Conservation (phyloP, 164 flowering plant species). For the Stephania japonica region DNA sequence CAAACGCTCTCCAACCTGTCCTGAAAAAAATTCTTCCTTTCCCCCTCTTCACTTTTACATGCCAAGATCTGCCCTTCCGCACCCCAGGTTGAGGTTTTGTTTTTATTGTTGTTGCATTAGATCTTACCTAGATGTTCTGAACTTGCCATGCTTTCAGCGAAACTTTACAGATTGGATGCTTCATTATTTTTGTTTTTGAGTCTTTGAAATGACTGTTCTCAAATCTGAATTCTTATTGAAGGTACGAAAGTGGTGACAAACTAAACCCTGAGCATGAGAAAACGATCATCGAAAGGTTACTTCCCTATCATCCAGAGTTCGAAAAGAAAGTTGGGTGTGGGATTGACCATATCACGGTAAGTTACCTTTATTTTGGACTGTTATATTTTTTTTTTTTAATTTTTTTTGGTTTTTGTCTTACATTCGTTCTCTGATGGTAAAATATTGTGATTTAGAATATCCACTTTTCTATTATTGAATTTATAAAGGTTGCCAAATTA, state of each 20-base stretch:
- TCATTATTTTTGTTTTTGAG: neutral
- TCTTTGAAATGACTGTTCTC: neutral
- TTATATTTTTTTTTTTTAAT: neutral
- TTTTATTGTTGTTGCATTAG: neutral
- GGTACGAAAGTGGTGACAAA: constrained; percentile 71
- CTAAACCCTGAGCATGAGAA: constrained; percentile 70
- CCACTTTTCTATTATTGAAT: neutral
- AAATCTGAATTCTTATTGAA: constrained; percentile 25
- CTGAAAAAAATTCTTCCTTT: too few species aligned
- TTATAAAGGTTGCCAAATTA: neutral
- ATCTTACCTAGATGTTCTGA: neutral
- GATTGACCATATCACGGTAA: constrained; percentile 73
- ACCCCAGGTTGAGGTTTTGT: neutral
- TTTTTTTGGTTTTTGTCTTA: neutral
- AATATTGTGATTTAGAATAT: neutral
- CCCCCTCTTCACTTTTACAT: too few species aligned
- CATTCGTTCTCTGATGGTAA: neutral
- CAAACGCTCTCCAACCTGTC: too few species aligned
- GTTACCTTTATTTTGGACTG: constrained; percentile 6
- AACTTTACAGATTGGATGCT: too few species aligned
- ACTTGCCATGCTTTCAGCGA: neutral
- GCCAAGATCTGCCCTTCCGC: too few species aligned
- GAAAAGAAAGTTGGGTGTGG: constrained; percentile 89
- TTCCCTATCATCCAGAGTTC: constrained; percentile 77
- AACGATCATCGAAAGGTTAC: constrained; percentile 62